Base-by-base conservation (phyloP, 495 filamentous ascomycete genomes). In the Aspergillus incahuasiensis region DNA sequence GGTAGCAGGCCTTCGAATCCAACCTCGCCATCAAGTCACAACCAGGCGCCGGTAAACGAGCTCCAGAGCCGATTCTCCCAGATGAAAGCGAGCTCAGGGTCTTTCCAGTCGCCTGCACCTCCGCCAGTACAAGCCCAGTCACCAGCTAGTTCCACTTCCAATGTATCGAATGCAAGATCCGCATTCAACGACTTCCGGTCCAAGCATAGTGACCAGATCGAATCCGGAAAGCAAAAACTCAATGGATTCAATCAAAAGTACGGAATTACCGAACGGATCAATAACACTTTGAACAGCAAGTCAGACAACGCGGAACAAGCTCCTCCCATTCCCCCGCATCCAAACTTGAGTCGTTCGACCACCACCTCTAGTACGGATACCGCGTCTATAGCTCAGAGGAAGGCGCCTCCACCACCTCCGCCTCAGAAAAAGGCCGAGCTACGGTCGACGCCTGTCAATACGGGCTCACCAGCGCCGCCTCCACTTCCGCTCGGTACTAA, bases 171-270 rank as follows among this genome's bases (percentile, higher is more conserved):
- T 44, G 78, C 85, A 16, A 56, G 22, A 4, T 74, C 75, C n/a
- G 85, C 86, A 21, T 75, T 81, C 11, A 84, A 84, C 49, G 88
- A 85, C 59, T 90, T 92, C 63, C 85, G 87, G 19, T 83, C 89
- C 51, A 65, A 59, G 19, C 87, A 91, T 66, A 83, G 83, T 5
- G 87, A 86, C 22, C 84, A 91, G 63, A 83, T 91, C 6, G 79
- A 85, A 2, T 72, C 81, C 7, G 89, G 88, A 0, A 76, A 79
- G 66, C 73, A 80, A 63, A 78, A 76, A n/a, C 81, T 84, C 13
- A 79, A 78, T 44, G 76, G 73, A 0, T 48, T 87, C 58, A 61
- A 64, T 63, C 52, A 64, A 21, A 64, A 58, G 32, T 64, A 58
- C 19, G 62, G 62, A 24, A 57, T 65, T 19, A 52, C 28, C 9